Evolutionary conservation across 805 yeast species (phyloP), one percentile per base, ranked within the genome.

Genomic region (Starmerella floricola): DNA sequence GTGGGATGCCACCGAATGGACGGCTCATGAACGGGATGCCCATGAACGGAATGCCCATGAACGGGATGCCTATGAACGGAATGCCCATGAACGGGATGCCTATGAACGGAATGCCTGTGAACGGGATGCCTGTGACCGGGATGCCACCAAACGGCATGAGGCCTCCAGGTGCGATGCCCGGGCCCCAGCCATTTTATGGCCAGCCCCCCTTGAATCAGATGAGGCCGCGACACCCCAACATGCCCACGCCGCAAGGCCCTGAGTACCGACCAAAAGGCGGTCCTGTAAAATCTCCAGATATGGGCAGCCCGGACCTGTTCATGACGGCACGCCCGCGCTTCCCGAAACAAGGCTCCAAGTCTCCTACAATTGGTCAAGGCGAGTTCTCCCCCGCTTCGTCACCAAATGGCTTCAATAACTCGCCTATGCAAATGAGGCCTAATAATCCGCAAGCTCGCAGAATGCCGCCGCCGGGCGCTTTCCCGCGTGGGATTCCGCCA

Each of bases 261-360:
- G n/a, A 6, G 23, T 8, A 6, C n/a, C 29, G 19, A 18, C 18
- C 29, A 6, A 8, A 15, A 4, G 27, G 26, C 11, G 5, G 11
- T 8, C 18, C 36, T 6, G 19, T 17, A 4, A 20, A 34, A 15
- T 27, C 17, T 6, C n/a, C 20, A 8, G 28, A 18, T 4, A 2
- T 15, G 11, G 28, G 24, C 12, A 29, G 27, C 36, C 28, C 28
- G 6, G 46, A 42, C n/a, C 24, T 38, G 13, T 42, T 38, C 34
- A 42, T 42, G 46, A 19, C 20, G n/a, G 23, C 39, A 2, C 34
- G 20, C 28, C 26, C 16, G 20, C 31, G 46, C n/a, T 42, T 42
- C 34, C 46, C 46, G 12, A 38, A 38, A 27, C 36, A 35, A 16
- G 41, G 41, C 10, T n/a, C 16, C 21, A 13, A 10, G 15, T 31